Base-by-base conservation (phyloP, 73 alveolate species). In the Paramecium bursaria region DNA sequence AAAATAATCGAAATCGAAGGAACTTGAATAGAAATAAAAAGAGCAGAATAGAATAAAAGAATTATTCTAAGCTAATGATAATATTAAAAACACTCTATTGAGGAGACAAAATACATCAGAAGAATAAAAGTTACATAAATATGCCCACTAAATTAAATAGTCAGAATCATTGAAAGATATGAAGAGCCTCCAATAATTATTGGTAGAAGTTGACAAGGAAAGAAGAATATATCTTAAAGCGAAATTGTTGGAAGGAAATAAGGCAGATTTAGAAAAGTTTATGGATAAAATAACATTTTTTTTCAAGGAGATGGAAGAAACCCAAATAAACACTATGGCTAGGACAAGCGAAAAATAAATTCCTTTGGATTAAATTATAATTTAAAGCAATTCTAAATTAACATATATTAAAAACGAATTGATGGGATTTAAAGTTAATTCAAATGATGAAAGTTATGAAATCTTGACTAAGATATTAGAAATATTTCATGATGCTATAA, bases 21-120 rank as follows among this genome's bases (percentile, higher is more conserved):
- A 57, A 29, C 47, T 17, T 26, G 76, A 57, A 57, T 23, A 17
- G 7, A 57, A 57, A 57, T 29, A 29, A 3, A 57, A 57, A 57
- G 76, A 57, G 17, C 31, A 57, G 31, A 57, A 57, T 14, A 27
- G 76, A 57, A 57, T 57, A 29, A 57, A 57, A 57, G 76, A 57
- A 57, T 57, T 57, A 57, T 57, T 57, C 30, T 57, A 57, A 29
- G 76, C 76, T 2, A 57, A 57, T 57, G 76, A 57, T 13, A 57
- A 57, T 57, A 57, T 57, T 14, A 57, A 57, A 14, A 57, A 57
- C 39, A 57, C 26, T 57, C 39, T 57, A 29, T 29, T 57, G 31
- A 57, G 31, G 31, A 57, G 76, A 10, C 31, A 57, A 11, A 57
- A 57, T 29, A 15, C 26, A 57, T 23, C 76, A 13, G 76, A 57